Base-by-base conservation (phyloP, 1,284 basidiomycete species). In the Golubevia sp. region DNA sequence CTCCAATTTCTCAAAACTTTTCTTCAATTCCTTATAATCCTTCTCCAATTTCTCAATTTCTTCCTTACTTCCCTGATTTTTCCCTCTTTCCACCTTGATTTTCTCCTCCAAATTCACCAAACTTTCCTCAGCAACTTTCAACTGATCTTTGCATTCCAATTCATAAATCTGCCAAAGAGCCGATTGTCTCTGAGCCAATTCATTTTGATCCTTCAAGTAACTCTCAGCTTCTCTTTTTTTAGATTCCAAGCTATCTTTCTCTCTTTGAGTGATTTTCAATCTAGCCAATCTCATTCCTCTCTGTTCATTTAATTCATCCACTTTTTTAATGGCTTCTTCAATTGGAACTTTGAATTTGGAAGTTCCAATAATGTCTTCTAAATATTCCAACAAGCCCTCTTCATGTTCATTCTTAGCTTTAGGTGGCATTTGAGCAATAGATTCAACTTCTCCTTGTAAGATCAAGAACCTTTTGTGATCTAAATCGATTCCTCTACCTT, bases 381-480 rank as follows among this genome's bases (percentile, higher is more conserved):
- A 72, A 62, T 83, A 83, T 61, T 83, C 81, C 54, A 83, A 71
- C 34, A 83, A 66, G 27, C 81, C 81, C 50, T 83, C 81, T 48
- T 83, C 81, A 62, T 83, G 81, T 66, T 83, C 79, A 53, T 71
- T 82, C 61, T 76, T 80, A 58, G 73, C 81, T 57, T 82, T 82
- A n/a, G 81, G 79, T 30, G 77, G 75, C 81, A 83, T 83, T 63
- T 83, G 81, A 13, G 81, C 81, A 57, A 83, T 83, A 59, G 72
- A 76, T 61, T 83, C 81, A 49, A 83, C 81, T 53, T 83, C 81
- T 48, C 81, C 81, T 62, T 83, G 81, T n/a, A 83, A 66, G 51
- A 83, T 83, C 49, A 83, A 67, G 70, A 83, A 83, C 24, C 81
- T 76, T 66, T 83, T 83, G 76, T 83, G 81, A 67, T 83, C 81